Evolutionary conservation across 176 grass and related monocot species (phyloP), one percentile per base, ranked within the genome.

Genomic region (Oryza brachyantha): DNA sequence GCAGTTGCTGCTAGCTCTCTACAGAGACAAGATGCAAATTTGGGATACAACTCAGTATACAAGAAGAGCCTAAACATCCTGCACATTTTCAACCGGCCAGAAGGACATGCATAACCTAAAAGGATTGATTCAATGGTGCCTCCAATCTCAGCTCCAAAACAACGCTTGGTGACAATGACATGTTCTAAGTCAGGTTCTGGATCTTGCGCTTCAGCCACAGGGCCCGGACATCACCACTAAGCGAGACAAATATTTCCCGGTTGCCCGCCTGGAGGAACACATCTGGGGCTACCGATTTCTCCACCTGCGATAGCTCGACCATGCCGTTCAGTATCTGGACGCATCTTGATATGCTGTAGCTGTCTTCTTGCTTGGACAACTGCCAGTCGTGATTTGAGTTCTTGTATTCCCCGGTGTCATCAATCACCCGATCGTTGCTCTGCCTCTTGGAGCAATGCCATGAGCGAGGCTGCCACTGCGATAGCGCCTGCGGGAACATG

Each of bases 121-220:
- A n/a, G 48, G 52, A 32, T 75, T 70, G 58, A 79, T 22, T 39
- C 52, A 57, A 57, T 38, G 73, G 75, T 76, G 13, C 38, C 43
- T 72, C 79, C 52, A 83, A 66, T 68, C 61, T 68, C 57, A 10
- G 75, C 3, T 61, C 42, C 26, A 65, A 36, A 78, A 65, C 43
- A 52, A 26, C 59, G 24, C 32, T 45, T 77, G 29, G 69, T 21
- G 48, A 52, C 48, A 52, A 21, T 8, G 52, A 40, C 60, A 57
- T 41, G 66, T 29, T 72, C 38, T 79, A 83, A 16, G 70, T 72
- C 68, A 91, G 92, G 59, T 91, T 52, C 67, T 88, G 86, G 69
- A 94, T 86, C 81, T 94, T 91, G 79, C 92, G 83, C 79, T 87
- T 91, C 35, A 94, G 52, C 92, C 92, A 94, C 61, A 94, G n/a